These are phyloP conservation scores for Salix arbutifolia DNA, from an alignment of 345 rosid genomes.

Conservation along the genomic window DNA sequence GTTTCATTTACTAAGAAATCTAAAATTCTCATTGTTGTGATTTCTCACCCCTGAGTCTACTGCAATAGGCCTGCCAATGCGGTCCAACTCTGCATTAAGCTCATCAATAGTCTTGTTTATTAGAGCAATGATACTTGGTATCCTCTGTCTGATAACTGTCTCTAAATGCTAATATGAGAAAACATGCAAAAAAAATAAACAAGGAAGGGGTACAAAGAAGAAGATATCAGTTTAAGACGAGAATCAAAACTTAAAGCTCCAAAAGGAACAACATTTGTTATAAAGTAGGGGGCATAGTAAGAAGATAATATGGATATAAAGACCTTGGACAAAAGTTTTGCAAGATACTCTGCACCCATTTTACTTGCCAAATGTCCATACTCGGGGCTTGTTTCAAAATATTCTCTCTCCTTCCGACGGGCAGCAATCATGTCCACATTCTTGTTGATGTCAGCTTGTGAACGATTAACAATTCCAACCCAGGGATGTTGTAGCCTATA, in stretches of 20 bases:
- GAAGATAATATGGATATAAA: constrained; percentile 1
- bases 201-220: constrained; percentile 7
- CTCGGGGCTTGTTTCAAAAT: constrained; percentile 96
- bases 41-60: constrained; percentile 94
- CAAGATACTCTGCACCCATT: constrained; percentile 98
- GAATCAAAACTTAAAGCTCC: neutral
- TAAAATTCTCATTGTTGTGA: constrained; percentile 11
- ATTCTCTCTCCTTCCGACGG: constrained; percentile 86
- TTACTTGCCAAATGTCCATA: constrained; percentile 88
- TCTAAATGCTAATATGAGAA: constrained; percentile 69
- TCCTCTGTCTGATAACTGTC: constrained; percentile 87
- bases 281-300: neutral
- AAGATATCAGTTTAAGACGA: constrained; percentile 2
- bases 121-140: constrained; percentile 92
- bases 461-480: constrained; percentile 99
- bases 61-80: constrained; percentile 93
- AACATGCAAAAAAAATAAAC: constrained; percentile 5
- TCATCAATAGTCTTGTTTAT: constrained; percentile 95
- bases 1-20: constrained; percentile 9
- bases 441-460: constrained; percentile 98
- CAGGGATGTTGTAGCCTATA: constrained; percentile 98
- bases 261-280: neutral
- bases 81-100: constrained; percentile 94
- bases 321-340: constrained; percentile 88
- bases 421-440: constrained; percentile 93